Base-by-base conservation (phyloP, 805 yeast species). In the Nakazawaea ernobii region DNA sequence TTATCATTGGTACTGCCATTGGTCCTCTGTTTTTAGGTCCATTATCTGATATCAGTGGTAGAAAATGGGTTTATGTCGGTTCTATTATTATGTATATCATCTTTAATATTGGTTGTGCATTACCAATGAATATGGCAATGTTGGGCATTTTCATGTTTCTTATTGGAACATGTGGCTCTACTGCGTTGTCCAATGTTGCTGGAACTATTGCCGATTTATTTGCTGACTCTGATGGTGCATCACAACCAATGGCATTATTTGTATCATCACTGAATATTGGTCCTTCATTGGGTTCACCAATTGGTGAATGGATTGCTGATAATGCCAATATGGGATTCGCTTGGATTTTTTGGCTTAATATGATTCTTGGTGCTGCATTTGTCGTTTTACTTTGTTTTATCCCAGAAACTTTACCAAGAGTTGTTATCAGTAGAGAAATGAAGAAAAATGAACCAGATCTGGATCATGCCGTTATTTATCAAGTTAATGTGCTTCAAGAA, bases 1-100 rank as follows among this genome's bases (percentile, higher is more conserved):
- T 65, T 50, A 62, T 65, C 49, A 42, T 65, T 39, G 69, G 69
- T 50, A 63, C 67, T 15, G 67, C 67, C 8, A 49, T 64, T 42
- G 69, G 69, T 14, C 68, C 68, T 15, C 66, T 66, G 27, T 61
- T 65, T 46, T 46, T 63, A 11, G 69, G 69, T 48, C 69, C 69
- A 20, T 52, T 65, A 27, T 63, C 69, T 3, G 69, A 65, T 55
- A 58, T 63, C 38, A 65, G 61, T 32, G 69, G 69, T 39, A 55
- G 69, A 53, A 65, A 65, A 53, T 63, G 68, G 68, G 63, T 65
- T 38, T 65, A 65, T 37, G 68, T 63, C 28, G 50, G 53, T 27
- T 62, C 67, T 15, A 56, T 53, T 35, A 14, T 62, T 29, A 55
- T 63, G 30, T 65, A 56, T 44, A 48, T 55, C 8, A 48, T 63